Percentiles rank a stretch among this genome's conserved stretches.
Evolutionary conservation across 306 rosid genomes (phyloP).

Genomic region (peach (Prunus persica)): DNA sequence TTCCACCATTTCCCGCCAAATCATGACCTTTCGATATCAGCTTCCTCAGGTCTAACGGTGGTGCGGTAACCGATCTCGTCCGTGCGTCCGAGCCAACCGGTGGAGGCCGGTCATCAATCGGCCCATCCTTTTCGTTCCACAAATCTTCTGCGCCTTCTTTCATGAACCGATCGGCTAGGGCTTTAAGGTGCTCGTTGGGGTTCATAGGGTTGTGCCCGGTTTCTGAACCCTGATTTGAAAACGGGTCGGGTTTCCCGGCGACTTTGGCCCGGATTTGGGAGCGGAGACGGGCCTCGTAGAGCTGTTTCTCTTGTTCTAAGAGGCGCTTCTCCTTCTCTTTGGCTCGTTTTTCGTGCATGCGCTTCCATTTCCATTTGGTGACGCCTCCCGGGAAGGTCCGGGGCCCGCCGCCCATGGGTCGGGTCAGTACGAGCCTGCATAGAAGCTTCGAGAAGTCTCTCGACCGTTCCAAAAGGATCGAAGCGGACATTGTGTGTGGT

Average conservation of each 20-base stretch:
- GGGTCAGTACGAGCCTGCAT: constrained; percentile 30
- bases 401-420: constrained; percentile 93
- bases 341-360: constrained; percentile 94
- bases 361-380: constrained; percentile 95
- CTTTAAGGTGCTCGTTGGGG: constrained; percentile 59
- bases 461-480: constrained; percentile 38
- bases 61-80: constrained; percentile 20
- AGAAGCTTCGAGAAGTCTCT: constrained; percentile 35
- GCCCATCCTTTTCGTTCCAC: constrained; percentile 82
- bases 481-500: constrained; percentile 42
- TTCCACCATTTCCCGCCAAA: constrained; percentile 10
- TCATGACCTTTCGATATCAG: constrained; percentile 20
- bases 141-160: constrained; percentile 74
- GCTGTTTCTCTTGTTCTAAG: constrained; percentile 73
- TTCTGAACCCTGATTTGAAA: constrained; percentile 5
- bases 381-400: constrained; percentile 91
- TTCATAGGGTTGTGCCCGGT: constrained; percentile 52
- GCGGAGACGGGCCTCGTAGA: constrained; percentile 82
- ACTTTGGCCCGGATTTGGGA: constrained; percentile 73
- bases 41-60: constrained; percentile 39
- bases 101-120: constrained; percentile 27
- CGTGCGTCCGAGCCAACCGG: constrained; percentile 2
- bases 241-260: constrained; percentile 36
- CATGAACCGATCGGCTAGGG: constrained; percentile 78
- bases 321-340: constrained; percentile 64